A percentile compares a stretch with the other conserved stretches of the same genome.
Conservation (phyloP, 352 stramenopile species). For the Phytophthora capsici region DNA sequence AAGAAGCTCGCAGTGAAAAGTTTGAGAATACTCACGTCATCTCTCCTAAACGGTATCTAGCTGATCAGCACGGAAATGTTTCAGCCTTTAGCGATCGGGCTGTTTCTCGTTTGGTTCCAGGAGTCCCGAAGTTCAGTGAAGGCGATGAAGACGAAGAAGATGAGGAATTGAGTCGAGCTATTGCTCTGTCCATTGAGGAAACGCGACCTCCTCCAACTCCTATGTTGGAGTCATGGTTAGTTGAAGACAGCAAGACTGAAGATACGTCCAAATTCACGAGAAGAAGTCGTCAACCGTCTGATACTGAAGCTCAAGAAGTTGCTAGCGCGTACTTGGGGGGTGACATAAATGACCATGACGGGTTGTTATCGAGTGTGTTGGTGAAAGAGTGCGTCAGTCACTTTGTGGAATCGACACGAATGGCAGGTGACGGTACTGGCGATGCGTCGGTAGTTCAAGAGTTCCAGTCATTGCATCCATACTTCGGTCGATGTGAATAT, state of each 20-base stretch:
- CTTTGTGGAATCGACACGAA: slow-evolving; percentile 81
- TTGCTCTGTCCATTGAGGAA: slow-evolving; percentile 56
- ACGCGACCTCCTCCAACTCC: slow-evolving; percentile 1
- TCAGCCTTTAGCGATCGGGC: neutral
- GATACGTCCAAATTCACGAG: slow-evolving; percentile 1
- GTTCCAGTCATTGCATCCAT: slow-evolving; percentile 86
- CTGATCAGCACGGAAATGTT: neutral
- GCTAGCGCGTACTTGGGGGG: slow-evolving; percentile 55
- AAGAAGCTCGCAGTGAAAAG: slow-evolving; percentile 56
- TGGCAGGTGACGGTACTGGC: slow-evolving; percentile 60
- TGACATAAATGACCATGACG: slow-evolving; percentile 63
- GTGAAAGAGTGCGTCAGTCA: slow-evolving; percentile 88
- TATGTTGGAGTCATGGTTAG: neutral
- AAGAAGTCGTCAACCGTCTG: slow-evolving; percentile 54
- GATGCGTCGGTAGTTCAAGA: slow-evolving; percentile 42
- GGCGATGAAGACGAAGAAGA: slow-evolving; percentile 36
- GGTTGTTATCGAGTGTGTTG: slow-evolving; percentile 71
- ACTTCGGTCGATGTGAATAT: slow-evolving; percentile 87
- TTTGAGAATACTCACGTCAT: slow-evolving; percentile 11
- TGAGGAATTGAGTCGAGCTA: slow-evolving; percentile 45
- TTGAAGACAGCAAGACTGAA: slow-evolving; percentile 52
- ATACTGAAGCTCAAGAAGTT: slow-evolving; percentile 69
- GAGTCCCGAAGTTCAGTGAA: slow-evolving; percentile 17
- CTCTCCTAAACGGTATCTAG: slow-evolving; percentile 1
- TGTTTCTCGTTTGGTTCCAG: neutral